Conservation (phyloP, 306 rosid species). For the Glycine soja region DNA sequence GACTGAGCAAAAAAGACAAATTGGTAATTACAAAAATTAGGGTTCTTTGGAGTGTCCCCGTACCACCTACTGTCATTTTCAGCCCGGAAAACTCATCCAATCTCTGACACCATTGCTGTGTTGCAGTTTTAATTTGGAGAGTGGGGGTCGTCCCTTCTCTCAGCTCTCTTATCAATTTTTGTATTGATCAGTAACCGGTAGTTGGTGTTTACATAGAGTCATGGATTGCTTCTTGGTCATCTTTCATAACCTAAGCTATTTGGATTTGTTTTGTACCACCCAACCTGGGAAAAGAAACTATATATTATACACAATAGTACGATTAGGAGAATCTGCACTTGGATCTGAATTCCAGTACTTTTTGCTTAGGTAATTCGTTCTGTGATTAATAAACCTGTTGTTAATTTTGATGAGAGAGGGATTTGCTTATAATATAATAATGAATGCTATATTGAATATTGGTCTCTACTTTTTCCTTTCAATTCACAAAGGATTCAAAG, state of each 20-base stretch:
- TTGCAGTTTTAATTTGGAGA: conserved; percentile 34
- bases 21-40: conserved; percentile 51
- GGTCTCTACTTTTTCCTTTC: not conserved
- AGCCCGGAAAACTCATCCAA: conserved; percentile 47
- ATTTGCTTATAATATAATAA: not conserved
- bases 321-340: conserved; percentile 30
- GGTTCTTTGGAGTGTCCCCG: conserved; percentile 43
- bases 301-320: conserved; percentile 21
- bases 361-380: not conserved
- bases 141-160: conserved; percentile 47
- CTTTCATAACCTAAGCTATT: conserved; percentile 41
- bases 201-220: conserved; percentile 40
- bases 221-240: conserved; percentile 26
- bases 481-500: not conserved
- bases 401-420: not conserved
- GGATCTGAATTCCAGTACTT: conserved; percentile 37
- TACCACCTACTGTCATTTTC: conserved; percentile 51
- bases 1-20: conserved; percentile 50
- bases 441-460: too few relatives aligned
- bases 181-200: conserved; percentile 25
- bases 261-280: conserved; percentile 31
- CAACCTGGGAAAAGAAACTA: conserved; percentile 39
- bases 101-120: conserved; percentile 53
- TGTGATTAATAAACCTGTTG: not conserved
- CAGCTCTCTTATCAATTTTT: conserved; percentile 30